Evolutionary conservation across 352 stramenopile genomes (phyloP).

Genomic region (Blastocystis hominis): DNA sequence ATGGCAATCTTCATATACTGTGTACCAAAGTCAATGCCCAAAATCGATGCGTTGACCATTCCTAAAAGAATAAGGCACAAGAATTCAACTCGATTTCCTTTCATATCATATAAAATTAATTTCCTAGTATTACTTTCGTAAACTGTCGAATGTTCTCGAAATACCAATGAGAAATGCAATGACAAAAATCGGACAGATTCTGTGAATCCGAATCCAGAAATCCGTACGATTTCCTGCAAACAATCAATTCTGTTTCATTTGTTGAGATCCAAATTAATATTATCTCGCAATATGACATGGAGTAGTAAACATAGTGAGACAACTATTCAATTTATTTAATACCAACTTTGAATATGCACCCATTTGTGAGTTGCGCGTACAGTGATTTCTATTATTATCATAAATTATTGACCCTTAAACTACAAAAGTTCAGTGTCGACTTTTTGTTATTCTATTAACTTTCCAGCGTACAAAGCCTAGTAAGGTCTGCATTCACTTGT

Average conservation of each 20-base stretch:
- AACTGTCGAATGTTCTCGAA: conserved; percentile 51
- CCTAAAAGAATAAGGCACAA: neutral
- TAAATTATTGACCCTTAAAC: too few relatives aligned
- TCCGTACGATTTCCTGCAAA: neutral
- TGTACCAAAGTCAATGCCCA: conserved; percentile 82
- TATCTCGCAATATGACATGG: neutral
- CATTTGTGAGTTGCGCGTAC: too few relatives aligned
- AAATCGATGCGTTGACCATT: conserved; percentile 57
- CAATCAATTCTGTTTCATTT: neutral
- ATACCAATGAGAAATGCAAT: conserved; percentile 37
- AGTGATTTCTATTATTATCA: too few relatives aligned
- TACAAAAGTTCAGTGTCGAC: too few relatives aligned
- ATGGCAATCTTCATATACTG: conserved; percentile 82
- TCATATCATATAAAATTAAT: neutral
- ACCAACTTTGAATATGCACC: neutral
- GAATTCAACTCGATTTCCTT: neutral
- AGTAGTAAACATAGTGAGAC: neutral
- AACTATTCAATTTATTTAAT: neutral
- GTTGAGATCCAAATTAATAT: neutral
- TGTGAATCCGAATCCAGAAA: neutral
- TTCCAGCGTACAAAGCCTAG: too few relatives aligned
- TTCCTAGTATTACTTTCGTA: neutral
- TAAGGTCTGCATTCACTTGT: too few relatives aligned
- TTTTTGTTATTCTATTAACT: too few relatives aligned
- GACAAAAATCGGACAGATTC: neutral